Conservation (phyloP, 257 asterid species). For the Solanum pinnatisectum region DNA sequence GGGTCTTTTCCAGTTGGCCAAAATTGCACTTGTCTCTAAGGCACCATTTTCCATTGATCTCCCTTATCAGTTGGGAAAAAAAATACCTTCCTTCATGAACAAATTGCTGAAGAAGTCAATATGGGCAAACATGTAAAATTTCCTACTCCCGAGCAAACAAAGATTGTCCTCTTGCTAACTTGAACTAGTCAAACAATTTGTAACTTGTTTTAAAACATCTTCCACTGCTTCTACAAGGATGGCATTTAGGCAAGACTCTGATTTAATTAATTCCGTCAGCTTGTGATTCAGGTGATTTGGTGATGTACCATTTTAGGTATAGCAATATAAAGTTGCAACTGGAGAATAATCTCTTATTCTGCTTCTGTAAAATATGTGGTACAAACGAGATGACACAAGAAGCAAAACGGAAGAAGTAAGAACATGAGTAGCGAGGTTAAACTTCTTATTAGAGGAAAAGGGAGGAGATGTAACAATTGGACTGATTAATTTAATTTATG, state of each 20-base stretch:
- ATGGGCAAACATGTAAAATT: background rate
- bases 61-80: background rate
- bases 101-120: background rate
- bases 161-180: background rate
- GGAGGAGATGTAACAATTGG: background rate
- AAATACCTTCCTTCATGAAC: background rate
- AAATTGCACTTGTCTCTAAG: background rate
- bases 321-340: background rate
- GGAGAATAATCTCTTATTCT: background rate
- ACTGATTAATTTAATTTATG: background rate
- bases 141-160: background rate
- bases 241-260: background rate
- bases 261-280: background rate
- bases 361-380: background rate
- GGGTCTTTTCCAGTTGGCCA: background rate
- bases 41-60: background rate
- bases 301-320: background rate
- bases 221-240: background rate
- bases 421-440: background rate
- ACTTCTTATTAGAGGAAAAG: background rate
- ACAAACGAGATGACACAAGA: background rate
- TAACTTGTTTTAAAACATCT: background rate
- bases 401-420: background rate
- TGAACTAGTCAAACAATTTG: background rate
- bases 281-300: background rate